These are phyloP conservation scores for Angomonas deanei DNA, from an alignment of 208 protist species.

Conservation along the genomic window DNA sequence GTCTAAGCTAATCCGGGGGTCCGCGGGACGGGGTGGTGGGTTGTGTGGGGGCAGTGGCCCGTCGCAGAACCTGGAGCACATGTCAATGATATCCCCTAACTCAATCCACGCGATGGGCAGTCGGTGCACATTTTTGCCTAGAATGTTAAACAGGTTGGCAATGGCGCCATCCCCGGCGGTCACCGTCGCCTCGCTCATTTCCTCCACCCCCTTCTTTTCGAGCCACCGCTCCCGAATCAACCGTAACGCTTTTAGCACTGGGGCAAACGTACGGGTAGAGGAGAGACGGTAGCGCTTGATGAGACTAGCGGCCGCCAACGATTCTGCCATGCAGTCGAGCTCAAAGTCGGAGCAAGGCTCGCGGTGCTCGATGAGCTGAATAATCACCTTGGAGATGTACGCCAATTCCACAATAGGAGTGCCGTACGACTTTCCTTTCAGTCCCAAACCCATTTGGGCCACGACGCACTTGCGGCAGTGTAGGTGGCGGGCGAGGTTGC, in stretches of 20 bases:
- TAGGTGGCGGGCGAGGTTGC: constrained; percentile 82
- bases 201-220: constrained; percentile 47
- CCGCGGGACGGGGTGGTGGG: constrained; percentile 80
- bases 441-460: constrained; percentile 79
- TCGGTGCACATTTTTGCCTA: constrained; percentile 79
- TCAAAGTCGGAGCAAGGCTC: constrained; percentile 65
- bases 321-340: constrained; percentile 67
- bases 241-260: constrained; percentile 79
- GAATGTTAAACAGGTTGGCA: constrained; percentile 61
- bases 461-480: constrained; percentile 81
- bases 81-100: constrained; percentile 88
- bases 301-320: constrained; percentile 35
- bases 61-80: constrained; percentile 77
- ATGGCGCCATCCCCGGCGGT: constrained; percentile 51
- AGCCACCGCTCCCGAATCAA: constrained; percentile 79
- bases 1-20: constrained; percentile 78
- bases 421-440: constrained; percentile 61
- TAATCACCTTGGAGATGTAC: constrained; percentile 61
- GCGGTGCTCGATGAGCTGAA: constrained; percentile 28
- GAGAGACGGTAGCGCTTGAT: constrained; percentile 75
- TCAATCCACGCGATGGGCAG: constrained; percentile 91
- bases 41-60: constrained; percentile 59
- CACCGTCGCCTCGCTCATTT: constrained; percentile 50
- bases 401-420: constrained; percentile 82
- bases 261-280: constrained; percentile 67